These are phyloP conservation scores for Phytophthora pseudosyringae DNA, from an alignment of 352 stramenopile species.

Conservation along the genomic window DNA sequence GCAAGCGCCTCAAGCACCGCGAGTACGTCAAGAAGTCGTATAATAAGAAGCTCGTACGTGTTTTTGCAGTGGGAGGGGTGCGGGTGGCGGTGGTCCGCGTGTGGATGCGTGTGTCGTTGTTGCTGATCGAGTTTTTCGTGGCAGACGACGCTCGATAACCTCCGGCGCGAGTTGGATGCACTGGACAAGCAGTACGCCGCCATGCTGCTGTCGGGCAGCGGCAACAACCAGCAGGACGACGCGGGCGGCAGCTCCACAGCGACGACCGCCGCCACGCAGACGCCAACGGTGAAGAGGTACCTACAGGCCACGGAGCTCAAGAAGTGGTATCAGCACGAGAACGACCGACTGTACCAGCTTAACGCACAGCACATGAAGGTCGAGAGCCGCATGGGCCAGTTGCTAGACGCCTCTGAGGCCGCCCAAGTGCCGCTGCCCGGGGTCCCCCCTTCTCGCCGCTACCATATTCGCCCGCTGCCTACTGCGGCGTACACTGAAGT, in stretches of 20 bases:
- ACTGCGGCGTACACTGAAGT: constrained; percentile 47
- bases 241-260: neutral
- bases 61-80: neutral
- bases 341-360: constrained; percentile 56
- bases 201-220: constrained; percentile 31
- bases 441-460: constrained; percentile 25
- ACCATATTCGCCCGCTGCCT: constrained; percentile 44
- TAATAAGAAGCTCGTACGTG: constrained; percentile 74
- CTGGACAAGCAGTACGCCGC: constrained; percentile 56
- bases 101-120: neutral
- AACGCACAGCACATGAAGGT: constrained; percentile 62
- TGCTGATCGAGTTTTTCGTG: constrained; percentile 23
- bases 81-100: neutral
- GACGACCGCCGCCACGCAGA: constrained; percentile 3
- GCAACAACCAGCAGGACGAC: neutral
- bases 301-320: constrained; percentile 52
- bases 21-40: constrained; percentile 79
- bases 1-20: constrained; percentile 68
- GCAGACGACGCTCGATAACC: constrained; percentile 57
- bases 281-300: constrained; percentile 51
- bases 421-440: constrained; percentile 30
- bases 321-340: constrained; percentile 54
- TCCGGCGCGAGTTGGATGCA: constrained; percentile 48
- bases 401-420: constrained; percentile 52
- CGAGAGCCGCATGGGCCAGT: constrained; percentile 56